Conservation (phyloP, 345 rosid genomes). For the Gossypium turneri region DNA sequence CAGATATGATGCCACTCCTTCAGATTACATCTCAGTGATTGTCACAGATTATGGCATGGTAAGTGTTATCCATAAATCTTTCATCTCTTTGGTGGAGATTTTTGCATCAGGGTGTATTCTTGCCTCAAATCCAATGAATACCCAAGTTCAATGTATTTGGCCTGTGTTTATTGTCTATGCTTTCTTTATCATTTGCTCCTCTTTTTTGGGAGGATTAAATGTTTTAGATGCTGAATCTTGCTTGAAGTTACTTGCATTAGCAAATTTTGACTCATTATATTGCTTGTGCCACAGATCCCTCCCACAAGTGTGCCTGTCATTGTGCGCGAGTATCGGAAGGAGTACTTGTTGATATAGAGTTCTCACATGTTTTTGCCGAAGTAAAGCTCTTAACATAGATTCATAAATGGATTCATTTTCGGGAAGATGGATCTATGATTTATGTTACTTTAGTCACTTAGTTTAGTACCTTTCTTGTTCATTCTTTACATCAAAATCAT, state of each 20-base stretch:
- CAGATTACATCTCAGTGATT: conserved; percentile 71
- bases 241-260: neutral
- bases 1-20: conserved; percentile 82
- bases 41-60: conserved; percentile 84
- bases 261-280: neutral
- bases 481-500: conserved; percentile 1
- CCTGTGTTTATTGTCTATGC: neutral
- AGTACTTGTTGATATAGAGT: conserved; percentile 48
- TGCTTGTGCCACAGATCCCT: conserved; percentile 42
- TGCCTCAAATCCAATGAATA: neutral
- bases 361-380: neutral
- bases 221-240: neutral
- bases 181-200: neutral
- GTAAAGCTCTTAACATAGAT: neutral
- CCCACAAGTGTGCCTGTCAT: conserved; percentile 82
- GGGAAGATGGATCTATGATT: neutral
- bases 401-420: neutral
- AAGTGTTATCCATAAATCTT: conserved; percentile 16
- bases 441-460: neutral
- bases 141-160: neutral
- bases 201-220: neutral
- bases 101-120: neutral
- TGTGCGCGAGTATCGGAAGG: conserved; percentile 61
- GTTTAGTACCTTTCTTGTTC: neutral
- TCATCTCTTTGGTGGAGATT: neutral